Percentiles rank a stretch among this genome's conserved stretches.
These are phyloP conservation scores for Emydomyces testavorans DNA, from an alignment of 2,329 filamentous ascomycete species.

Conservation along the genomic window DNA sequence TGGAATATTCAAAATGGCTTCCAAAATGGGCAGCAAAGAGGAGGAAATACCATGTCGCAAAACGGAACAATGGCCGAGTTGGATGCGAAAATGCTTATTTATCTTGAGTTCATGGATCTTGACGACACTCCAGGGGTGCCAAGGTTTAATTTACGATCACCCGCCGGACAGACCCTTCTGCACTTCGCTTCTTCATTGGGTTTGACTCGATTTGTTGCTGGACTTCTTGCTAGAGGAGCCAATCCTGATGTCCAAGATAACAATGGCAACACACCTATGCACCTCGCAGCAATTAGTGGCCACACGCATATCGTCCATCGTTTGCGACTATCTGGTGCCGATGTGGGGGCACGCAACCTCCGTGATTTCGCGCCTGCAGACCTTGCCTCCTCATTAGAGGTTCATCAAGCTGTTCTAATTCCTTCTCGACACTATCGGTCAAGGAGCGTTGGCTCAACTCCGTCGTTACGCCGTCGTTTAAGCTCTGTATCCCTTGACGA, in stretches of 20 bases:
- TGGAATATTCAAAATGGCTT: constrained; percentile 38
- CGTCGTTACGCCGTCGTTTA: constrained; percentile 32
- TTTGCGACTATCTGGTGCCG: constrained; percentile 60
- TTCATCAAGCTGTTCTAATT: constrained; percentile 52
- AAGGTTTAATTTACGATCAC: constrained; percentile 52
- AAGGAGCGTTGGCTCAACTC: constrained; percentile 50
- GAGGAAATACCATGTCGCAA: constrained; percentile 32
- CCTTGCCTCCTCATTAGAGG: constrained; percentile 53
- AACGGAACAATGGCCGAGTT: constrained; percentile 41
- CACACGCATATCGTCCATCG: constrained; percentile 65
- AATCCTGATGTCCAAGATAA: constrained; percentile 63
- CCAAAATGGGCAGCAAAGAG: constrained; percentile 38
- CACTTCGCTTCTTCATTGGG: constrained; percentile 68
- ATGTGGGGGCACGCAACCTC: constrained; percentile 57
- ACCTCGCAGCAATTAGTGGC: constrained; percentile 66
- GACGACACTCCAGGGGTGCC: constrained; percentile 60
- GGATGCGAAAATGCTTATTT: constrained; percentile 58
- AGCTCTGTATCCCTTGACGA: constrained; percentile 58
- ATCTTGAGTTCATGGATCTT: constrained; percentile 67
- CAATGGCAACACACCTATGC: constrained; percentile 69
- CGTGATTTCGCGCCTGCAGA: constrained; percentile 61
- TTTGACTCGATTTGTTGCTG: constrained; percentile 62
- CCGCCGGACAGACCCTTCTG: constrained; percentile 66
- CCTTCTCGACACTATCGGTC: constrained; percentile 53
- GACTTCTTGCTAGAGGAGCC: constrained; percentile 64